Base-by-base conservation (phyloP, 228 moss, liverwort and hornwort genomes). In the Sphagnum fallax region DNA sequence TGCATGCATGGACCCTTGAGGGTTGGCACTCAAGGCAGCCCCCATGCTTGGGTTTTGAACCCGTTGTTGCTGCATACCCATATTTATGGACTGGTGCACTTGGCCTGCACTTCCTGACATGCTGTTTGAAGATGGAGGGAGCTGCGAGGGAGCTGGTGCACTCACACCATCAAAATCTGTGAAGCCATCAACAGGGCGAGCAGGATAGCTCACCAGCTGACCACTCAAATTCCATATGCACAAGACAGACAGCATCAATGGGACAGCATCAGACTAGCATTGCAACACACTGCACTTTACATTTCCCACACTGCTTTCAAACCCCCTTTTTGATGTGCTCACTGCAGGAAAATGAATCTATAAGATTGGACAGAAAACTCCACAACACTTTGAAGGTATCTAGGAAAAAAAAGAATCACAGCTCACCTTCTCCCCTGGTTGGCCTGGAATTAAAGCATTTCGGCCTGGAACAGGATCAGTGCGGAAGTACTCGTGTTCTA, bases 401-500 rank as follows among this genome's bases (percentile, higher is more conserved):
- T 32, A 32, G 32, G 32, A 32, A 32, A 32, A 32, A 32, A 32
- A 32, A 32, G 32, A 32, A 32, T 32, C 32, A 32, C 32, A 32
- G 32, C 4, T 57, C 77, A 87, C 84, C 82, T 98, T 98, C 76
- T 98, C 98, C 7, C 81, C 90, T 63, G 89, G 81, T 73, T 86
- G 90, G 18, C 73, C 88, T 61, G 98, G 87, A 64, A 98, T 92
- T 18, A 98, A 74, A 32, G 98, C 88, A 83, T 98, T 98, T 68
- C 94, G 83, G 62, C 98, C 98, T 72, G 98, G 98, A 47, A 94
- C 65, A 48, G 94, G 94, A n/a, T 98, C 98, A 50, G 73, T 79
- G 67, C 90, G 89, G 68, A 98, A 93, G 72, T 98, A 98, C 65
- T 90, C 94, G 76, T 98, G 98, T 60, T 98, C 98, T 78, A 98